Conservation (phyloP, 2,329 filamentous ascomycete genomes). For the Ceratocystis albifundus region DNA sequence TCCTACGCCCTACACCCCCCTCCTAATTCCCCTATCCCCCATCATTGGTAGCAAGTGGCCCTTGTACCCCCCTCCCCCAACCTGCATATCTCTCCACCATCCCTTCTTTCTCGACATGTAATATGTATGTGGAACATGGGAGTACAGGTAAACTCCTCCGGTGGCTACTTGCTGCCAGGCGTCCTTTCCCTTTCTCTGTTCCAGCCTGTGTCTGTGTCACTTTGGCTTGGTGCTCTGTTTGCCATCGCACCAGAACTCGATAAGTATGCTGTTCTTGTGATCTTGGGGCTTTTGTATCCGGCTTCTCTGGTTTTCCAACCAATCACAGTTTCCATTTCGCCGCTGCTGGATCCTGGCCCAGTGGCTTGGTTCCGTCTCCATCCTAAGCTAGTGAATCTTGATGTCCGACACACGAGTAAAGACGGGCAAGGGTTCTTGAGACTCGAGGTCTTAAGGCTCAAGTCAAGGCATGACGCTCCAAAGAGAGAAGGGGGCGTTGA, state of each 20-base stretch:
- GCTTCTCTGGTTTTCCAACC: neutral
- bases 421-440: neutral
- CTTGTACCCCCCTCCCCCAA: neutral
- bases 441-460: neutral
- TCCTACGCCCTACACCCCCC: neutral
- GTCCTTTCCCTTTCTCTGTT: neutral
- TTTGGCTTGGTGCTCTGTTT: neutral
- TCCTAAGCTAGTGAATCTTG: neutral
- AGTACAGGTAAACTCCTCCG: neutral
- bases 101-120: neutral
- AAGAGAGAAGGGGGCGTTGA: neutral
- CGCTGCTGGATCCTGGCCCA: neutral
- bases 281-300: neutral
- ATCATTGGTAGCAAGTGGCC: neutral
- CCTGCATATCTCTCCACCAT: neutral
- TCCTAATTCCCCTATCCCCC: too few species aligned
- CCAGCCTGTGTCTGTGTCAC: constrained; percentile 1
- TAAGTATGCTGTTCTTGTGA: neutral
- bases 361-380: neutral
- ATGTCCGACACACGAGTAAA: neutral
- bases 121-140: neutral
- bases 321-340: neutral
- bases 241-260: neutral
- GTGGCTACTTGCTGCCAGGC: neutral
- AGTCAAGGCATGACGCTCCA: neutral